These are phyloP conservation scores for Salicornia ramosissima DNA, from an alignment of 148 eudicot genomes.

Conservation along the genomic window DNA sequence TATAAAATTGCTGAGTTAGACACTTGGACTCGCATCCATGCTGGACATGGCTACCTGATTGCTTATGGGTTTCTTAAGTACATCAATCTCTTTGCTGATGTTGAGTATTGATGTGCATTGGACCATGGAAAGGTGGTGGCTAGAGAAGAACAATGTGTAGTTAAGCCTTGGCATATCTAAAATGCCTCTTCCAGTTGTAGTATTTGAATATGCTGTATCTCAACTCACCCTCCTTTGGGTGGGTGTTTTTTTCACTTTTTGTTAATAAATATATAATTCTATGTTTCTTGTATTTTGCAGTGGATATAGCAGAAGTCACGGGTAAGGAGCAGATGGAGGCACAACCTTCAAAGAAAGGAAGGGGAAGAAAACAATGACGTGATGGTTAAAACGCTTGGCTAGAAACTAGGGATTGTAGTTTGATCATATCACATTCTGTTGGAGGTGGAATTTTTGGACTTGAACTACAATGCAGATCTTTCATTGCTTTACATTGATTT, in stretches of 20 bases:
- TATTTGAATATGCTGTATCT: neutral
- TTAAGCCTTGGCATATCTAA: neutral
- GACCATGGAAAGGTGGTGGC: neutral
- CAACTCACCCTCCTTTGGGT: neutral
- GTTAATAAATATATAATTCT: slow-evolving; percentile 7
- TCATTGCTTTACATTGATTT: slow-evolving; percentile 3
- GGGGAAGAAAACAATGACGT: slow-evolving; percentile 84
- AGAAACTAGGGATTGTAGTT: slow-evolving; percentile 14
- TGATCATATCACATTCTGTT: neutral
- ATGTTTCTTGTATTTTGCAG: slow-evolving; percentile 32
- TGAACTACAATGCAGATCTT: slow-evolving; percentile 7
- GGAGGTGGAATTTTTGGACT: neutral
- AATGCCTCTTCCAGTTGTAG: neutral
- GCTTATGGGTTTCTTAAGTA: neutral
- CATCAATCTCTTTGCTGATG: neutral
- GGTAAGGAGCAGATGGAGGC: slow-evolving; percentile 79
- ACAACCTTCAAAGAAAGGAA: slow-evolving; percentile 79
- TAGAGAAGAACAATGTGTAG: neutral
- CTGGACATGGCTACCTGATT: no score
- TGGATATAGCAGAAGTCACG: slow-evolving; percentile 74
- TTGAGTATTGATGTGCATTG: neutral
- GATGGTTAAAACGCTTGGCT: slow-evolving; percentile 3
- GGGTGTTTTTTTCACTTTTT: neutral
- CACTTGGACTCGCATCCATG: no score
- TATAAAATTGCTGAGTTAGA: no score